Percentiles rank a stretch among this genome's conserved stretches.
These are phyloP conservation scores for Chondrus crispus DNA, from an alignment of 23 red algal species.

Conservation along the genomic window DNA sequence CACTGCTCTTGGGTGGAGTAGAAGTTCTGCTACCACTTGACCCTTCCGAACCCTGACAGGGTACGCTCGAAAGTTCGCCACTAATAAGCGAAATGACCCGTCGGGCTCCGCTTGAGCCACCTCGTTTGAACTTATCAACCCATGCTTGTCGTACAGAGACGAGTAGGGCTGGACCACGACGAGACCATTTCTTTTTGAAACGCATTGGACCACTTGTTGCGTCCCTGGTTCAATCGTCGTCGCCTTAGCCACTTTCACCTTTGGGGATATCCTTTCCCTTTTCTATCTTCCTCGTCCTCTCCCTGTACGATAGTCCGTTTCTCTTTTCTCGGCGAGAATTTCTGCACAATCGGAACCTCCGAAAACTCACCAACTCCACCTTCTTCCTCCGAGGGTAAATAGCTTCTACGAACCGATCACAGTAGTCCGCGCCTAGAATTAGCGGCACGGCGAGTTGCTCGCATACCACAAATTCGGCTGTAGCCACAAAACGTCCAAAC, in stretches of 20 bases:
- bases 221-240: not conserved
- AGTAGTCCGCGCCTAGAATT: constrained; percentile 17
- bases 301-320: not conserved
- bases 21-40: not conserved
- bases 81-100: not conserved
- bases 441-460: not conserved
- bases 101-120: not conserved
- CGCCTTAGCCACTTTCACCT: not conserved
- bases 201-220: not conserved
- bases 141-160: not conserved
- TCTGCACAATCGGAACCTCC: constrained; percentile 8
- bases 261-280: not conserved
- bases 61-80: not conserved
- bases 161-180: not conserved
- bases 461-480: constrained; percentile 30
- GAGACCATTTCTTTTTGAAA: not conserved
- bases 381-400: constrained; percentile 10
- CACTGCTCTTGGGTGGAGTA: not conserved
- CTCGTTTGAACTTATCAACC: not conserved
- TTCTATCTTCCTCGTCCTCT: not conserved
- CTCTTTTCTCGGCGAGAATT: not conserved
- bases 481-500: not conserved
- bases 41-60: not conserved
- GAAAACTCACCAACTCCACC: constrained; percentile 5
- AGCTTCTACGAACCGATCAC: constrained; percentile 22